Base-by-base conservation (phyloP, 2,329 filamentous ascomycete species). In the Beauveria pseudobassiana region DNA sequence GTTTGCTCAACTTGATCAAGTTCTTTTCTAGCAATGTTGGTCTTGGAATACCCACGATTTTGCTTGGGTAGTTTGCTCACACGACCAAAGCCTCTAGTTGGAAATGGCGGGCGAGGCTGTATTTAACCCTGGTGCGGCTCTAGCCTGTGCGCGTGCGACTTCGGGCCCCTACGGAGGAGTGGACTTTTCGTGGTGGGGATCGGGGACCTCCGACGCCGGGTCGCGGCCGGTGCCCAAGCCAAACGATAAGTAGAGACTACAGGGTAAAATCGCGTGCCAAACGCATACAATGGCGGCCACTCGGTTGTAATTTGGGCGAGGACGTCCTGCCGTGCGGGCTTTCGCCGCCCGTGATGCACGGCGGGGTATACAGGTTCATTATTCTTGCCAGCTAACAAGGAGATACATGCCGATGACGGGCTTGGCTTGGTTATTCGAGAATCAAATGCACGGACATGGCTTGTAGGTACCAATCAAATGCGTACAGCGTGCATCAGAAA, bases 121-220 rank as follows among this genome's bases (percentile, higher is more conserved):
- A 58, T 58, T 58, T 58, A 50, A 58, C 49, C 6, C 14, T 50
- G 45, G 24, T 56, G 53, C 40, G 18, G 30, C 30, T 20, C 24
- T 26, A 40, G 38, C 18, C 57, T 45, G 38, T 52, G 38, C 5
- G 48, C 40, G 34, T 14, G 62, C 63, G 62, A 62, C 55, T 50
- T 65, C 63, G 48, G 46, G 57, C 48, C 57, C 52, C 48, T 43
- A 50, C 57, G 60, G 48, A 48, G 51, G 20, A 10, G 18, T 22
- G 24, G 16, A 38, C 38, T 42, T 7, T 34, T 28, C 30, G 60
- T 60, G 64, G 64, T 65, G 66, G 62, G 59, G 65, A 64, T 67
- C 71, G 71, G 72, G 69, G 68, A 71, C 48, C 67, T 72, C 72
- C 72, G 72, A 68, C 65, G 67, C 68, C 67, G 67, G 66, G 62